Evolutionary conservation across 1,284 basidiomycete species (phyloP).

Genomic region (Boletellus deceptivus): DNA sequence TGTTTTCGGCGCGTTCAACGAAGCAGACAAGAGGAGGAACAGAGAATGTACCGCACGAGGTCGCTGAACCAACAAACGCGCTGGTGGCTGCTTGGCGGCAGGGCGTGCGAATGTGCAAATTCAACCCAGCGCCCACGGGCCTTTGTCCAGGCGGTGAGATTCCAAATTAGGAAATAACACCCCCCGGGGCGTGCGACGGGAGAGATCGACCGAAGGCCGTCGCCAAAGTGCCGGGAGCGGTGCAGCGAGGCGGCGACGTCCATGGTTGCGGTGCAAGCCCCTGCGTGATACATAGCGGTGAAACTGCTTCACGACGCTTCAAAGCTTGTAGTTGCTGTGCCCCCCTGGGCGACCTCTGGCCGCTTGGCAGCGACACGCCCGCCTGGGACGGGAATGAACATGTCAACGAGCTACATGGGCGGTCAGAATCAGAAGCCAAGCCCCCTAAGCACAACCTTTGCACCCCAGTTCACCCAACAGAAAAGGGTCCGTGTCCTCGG

Average conservation of each 20-base stretch:
- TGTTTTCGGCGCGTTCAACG: not conserved
- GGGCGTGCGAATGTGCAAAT: constrained; percentile 11
- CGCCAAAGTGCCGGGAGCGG: not conserved
- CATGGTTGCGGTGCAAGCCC: not conserved
- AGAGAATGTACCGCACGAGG: no score
- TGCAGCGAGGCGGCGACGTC: not conserved
- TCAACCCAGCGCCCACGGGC: constrained; percentile 8
- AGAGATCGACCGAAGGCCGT: constrained; percentile 9
- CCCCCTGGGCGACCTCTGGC: not conserved
- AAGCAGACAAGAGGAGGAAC: no score
- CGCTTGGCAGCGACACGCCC: constrained; percentile 12
- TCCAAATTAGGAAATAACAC: constrained; percentile 12
- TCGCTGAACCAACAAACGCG: constrained; percentile 17
- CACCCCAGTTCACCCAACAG: constrained; percentile 6
- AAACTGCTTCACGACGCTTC: not conserved
- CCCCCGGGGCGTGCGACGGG: constrained; percentile 1
- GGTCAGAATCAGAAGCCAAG: no score
- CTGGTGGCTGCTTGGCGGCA: constrained; percentile 15
- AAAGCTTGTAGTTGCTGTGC: constrained; percentile 3
- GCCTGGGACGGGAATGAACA: constrained; percentile 13
- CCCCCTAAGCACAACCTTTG: not conserved
- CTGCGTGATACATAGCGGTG: not conserved
- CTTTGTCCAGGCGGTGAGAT: not conserved
- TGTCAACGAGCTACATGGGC: not conserved
- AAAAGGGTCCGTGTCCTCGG: not conserved